phyloP scores from a whole-genome alignment of 2,329 filamentous ascomycete genomes.

The Ophiostoma sp. region DNA sequence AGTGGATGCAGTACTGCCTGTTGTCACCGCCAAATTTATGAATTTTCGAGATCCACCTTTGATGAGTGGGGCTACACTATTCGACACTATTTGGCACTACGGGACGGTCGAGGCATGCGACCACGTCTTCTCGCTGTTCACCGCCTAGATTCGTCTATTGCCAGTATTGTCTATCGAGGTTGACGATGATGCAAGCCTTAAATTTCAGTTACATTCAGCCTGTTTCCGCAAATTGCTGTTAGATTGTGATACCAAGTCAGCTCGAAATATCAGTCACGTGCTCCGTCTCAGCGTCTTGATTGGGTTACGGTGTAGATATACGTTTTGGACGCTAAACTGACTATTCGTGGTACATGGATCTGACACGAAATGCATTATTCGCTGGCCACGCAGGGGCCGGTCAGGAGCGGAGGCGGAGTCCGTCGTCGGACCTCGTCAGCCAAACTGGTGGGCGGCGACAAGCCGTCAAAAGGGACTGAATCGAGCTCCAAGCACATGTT shows the following conservation, averaged over 20 bases:
- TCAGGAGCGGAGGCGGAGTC: background rate
- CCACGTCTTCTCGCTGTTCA: background rate
- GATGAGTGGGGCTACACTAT: background rate
- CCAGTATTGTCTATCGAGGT: background rate
- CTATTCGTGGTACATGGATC: background rate
- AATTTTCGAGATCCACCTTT: conserved; percentile 9
- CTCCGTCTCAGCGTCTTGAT: background rate
- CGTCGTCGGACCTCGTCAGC: background rate
- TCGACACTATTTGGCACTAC: background rate
- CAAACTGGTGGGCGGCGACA: background rate
- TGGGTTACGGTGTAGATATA: background rate
- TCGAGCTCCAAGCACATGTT: too few relatives aligned
- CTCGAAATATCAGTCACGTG: background rate
- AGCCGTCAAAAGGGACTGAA: background rate
- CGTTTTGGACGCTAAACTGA: fast-evolving
- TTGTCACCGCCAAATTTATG: conserved; percentile 14
- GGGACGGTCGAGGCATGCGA: background rate
- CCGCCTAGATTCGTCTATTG: background rate
- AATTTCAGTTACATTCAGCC: too few relatives aligned
- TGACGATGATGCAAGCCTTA: too few relatives aligned
- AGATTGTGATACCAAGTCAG: background rate
- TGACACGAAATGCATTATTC: background rate
- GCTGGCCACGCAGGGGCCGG: background rate
- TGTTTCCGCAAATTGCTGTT: background rate
- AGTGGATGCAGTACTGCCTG: background rate